Evolutionary conservation across 108 stramenopile species (phyloP), one percentile per base, ranked within the genome.

Genomic region (Cyclotella distinguenda): DNA sequence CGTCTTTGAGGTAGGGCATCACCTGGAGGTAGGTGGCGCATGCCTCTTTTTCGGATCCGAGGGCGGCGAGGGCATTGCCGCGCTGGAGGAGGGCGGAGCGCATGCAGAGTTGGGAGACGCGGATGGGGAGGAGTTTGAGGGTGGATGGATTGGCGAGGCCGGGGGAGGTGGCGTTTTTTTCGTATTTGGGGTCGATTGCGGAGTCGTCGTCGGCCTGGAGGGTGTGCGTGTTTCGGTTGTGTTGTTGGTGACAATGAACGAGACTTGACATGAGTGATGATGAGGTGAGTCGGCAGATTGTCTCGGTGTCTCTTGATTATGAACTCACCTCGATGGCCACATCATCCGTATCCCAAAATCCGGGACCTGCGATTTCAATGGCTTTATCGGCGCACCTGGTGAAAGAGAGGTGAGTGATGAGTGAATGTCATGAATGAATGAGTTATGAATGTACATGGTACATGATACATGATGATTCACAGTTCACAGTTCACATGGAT

Each of bases 291-390:
- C 2, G 5, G 40, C 40, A 16, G 13, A 2, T 5, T 2, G 16
- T 42, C 40, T n/a, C n/a, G n/a, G n/a, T n/a, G n/a, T n/a, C n/a
- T n/a, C n/a, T n/a, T n/a, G n/a, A n/a, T n/a, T n/a, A n/a, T n/a
- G n/a, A n/a, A 79, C 93, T 66, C 35, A 94, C 93, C 89, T 94
- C 93, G 31, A 90, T 63, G n/a, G 82, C 86, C 34, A 94, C 83
- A 35, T 89, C 85, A 69, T 90, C 93, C 32, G 80, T 66, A 63
- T 94, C 93, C 88, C 89, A 94, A 82, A 91, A 91, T 63, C 87
- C 94, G 12, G 72, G 61, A 4, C 89, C 84, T 22, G 90, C 85
- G 66, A 95, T 92, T 59, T 95, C 87, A 51, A 95, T 72, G 0
- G 90, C 89, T 81, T 88, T 87, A 52, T 89, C 82, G 21, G 90